Percentiles rank a stretch among this genome's conserved stretches.
Conservation (phyloP, 169 alveolate genomes). For the Eimeria acervulina region DNA sequence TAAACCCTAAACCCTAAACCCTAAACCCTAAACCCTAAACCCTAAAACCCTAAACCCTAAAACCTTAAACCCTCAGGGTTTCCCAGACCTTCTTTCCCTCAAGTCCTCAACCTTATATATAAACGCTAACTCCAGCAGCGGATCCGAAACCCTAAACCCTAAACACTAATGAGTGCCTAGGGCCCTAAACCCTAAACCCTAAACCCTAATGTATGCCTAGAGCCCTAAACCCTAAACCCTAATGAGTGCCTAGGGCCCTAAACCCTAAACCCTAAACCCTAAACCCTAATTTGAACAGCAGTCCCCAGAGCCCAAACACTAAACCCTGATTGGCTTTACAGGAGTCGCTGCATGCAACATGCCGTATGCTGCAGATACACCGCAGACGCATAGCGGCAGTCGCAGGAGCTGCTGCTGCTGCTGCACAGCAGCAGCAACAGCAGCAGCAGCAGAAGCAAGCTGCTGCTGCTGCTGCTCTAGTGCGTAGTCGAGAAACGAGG, state of each 20-base stretch:
- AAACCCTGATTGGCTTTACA: background rate
- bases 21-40: slow-evolving; percentile 3
- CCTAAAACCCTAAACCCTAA: background rate
- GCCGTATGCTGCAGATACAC: slow-evolving; percentile 4
- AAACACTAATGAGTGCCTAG: background rate
- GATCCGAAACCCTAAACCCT: background rate
- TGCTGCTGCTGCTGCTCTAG: background rate
- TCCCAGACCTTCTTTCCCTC: no score
- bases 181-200: background rate
- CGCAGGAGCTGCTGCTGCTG: background rate
- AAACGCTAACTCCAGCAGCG: background rate
- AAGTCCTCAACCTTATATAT: no score
- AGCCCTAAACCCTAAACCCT: no score
- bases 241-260: no score
- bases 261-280: background rate
- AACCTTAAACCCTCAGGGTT: background rate
- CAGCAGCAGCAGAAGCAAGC: background rate
- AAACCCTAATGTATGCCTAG: background rate
- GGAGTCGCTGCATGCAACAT: background rate
- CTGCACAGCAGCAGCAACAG: slow-evolving; percentile 17
- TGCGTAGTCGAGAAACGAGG: background rate
- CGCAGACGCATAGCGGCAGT: background rate
- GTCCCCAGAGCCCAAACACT: background rate
- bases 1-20: slow-evolving; percentile 3
- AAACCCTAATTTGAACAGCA: background rate